Evolutionary conservation across 2,329 filamentous ascomycete genomes (phyloP).

Genomic region (Eurotiales sp.): DNA sequence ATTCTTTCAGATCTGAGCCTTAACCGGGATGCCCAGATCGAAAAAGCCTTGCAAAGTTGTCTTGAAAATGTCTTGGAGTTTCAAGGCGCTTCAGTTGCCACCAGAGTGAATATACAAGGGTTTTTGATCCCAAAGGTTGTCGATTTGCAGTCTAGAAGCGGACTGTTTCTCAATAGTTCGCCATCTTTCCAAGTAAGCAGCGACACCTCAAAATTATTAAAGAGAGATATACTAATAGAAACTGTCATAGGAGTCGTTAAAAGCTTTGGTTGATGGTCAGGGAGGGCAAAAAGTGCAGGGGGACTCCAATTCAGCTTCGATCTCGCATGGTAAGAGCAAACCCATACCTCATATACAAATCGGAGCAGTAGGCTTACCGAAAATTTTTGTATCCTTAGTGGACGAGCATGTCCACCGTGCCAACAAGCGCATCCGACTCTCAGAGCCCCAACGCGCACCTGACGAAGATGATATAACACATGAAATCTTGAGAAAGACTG

Average conservation of each 20-base stretch:
- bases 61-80: conserved; percentile 25
- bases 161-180: conserved; percentile 22
- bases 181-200: conserved; percentile 31
- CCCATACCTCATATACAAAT: not conserved
- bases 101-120: conserved; percentile 23
- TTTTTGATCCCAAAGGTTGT: conserved; percentile 24
- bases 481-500: conserved; percentile 30
- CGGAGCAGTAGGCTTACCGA: not conserved
- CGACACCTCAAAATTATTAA: not conserved
- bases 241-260: not conserved
- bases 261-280: conserved; percentile 1
- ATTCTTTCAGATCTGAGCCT: conserved; percentile 25
- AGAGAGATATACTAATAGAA: not conserved
- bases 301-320: not conserved
- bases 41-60: conserved; percentile 27
- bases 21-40: conserved; percentile 23
- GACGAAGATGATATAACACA: conserved; percentile 21
- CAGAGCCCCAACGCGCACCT: conserved; percentile 22
- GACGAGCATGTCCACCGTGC: conserved; percentile 18
- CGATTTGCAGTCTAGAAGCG: conserved; percentile 21
- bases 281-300: not conserved
- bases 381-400: not conserved
- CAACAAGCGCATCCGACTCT: conserved; percentile 34
- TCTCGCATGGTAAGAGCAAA: conserved; percentile 3
- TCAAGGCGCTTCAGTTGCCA: conserved; percentile 18